Evolutionary conservation across 768 basidiomycete species (phyloP), one percentile per base, ranked within the genome.

Genomic region (Udeniomyces megalosporus): DNA sequence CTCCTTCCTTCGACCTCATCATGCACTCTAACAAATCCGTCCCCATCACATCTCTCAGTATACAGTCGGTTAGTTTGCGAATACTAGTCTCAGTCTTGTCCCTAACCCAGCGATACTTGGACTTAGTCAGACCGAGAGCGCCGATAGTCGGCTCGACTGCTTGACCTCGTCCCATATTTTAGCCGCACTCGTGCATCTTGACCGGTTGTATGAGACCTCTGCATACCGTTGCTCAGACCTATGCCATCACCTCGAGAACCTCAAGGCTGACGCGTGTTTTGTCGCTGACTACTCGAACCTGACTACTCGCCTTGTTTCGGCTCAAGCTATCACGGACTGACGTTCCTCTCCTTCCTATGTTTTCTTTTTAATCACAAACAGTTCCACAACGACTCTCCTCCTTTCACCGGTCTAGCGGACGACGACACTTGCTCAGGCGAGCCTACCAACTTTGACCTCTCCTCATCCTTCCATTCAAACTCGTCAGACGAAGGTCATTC

Each of bases 311-410:
- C 35, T 11, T n/a, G 38, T 26, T n/a, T 8, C n/a, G n/a, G n/a
- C 49, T 11, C 26, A 24, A 51, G 14, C 49, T 12, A 51, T 24
- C 49, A 29, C 26, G 49, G 49, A 28, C 14, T n/a, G 24, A 28
- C 6, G n/a, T 8, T n/a, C 28, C 26, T 29, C 17, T 26, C 55
- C 38, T 44, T 17, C 5, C 35, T 28, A n/a, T 4, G 29, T 26
- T n/a, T 26, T 24, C 58, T 34, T 57, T 64, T 53, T 50, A 29
- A 26, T 34, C 52, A 22, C 54, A 51, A 47, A 45, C 62, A 66
- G 52, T 68, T 62, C 35, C 66, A 68, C 48, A 54, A 68, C 64
- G 68, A 68, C 64, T 66, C 65, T 20, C 68, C 68, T 2, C 68
- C 68, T 11, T 67, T 68, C 51, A 53, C 58, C 0, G 58, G 51